phyloP scores from a whole-genome alignment of 106 monocot species.

The Apostasia ramifera region DNA sequence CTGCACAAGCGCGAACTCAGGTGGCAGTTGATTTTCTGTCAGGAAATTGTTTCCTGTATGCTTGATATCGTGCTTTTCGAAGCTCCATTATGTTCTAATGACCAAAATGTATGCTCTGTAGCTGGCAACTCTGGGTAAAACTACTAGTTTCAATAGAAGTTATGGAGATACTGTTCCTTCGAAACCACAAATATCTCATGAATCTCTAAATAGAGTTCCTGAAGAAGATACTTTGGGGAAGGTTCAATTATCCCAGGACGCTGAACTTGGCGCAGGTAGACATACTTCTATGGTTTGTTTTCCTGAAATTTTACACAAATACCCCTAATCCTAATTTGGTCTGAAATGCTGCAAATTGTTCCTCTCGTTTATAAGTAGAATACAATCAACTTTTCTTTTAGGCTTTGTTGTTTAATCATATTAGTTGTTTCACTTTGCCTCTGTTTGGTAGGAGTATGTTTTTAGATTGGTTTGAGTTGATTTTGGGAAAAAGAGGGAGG shows the following conservation, averaged over 20 bases:
- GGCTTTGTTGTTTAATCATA: too few relatives aligned
- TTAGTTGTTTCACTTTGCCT: too few relatives aligned
- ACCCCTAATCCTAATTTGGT: too few relatives aligned
- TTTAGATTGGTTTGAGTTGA: background rate
- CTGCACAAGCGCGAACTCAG: constrained; percentile 42
- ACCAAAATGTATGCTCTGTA: constrained; percentile 12
- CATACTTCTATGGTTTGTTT: background rate
- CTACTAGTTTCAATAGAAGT: constrained; percentile 24
- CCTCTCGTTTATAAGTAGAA: too few relatives aligned
- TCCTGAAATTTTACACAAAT: too few relatives aligned
- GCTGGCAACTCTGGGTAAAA: constrained; percentile 26
- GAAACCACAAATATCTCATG: constrained; percentile 29
- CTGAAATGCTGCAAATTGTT: too few relatives aligned
- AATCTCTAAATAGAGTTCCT: constrained; percentile 16
- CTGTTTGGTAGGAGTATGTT: too few relatives aligned
- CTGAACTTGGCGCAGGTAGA: constrained; percentile 21
- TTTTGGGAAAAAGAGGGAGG: background rate
- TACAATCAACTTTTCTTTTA: too few relatives aligned
- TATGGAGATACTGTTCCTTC: constrained; percentile 73
- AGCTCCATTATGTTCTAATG: background rate
- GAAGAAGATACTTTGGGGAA: constrained; percentile 24
- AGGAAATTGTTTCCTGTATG: background rate
- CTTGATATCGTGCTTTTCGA: background rate
- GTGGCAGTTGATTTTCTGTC: constrained; percentile 18
- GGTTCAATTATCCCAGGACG: background rate